A percentile compares a stretch with the other conserved stretches of the same genome.
Conservation (phyloP, 768 basidiomycete genomes). For the Hygrocybe coccinea region DNA sequence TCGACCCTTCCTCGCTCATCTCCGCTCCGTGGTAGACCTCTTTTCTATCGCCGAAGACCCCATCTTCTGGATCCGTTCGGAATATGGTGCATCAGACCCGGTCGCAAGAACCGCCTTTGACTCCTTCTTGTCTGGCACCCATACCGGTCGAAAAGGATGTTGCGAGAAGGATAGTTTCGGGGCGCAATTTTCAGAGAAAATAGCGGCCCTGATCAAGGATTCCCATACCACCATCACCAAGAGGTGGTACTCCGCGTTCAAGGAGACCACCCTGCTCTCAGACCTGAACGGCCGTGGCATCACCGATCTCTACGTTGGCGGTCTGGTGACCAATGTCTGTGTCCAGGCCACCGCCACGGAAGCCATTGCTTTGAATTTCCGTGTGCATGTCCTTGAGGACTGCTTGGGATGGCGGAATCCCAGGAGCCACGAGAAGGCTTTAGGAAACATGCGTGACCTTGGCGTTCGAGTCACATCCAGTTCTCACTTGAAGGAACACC, state of each 20-base stretch:
- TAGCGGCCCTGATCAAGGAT: constrained; percentile 13
- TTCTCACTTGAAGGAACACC: background rate
- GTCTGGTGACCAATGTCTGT: constrained; percentile 25
- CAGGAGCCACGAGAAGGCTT: constrained; percentile 21
- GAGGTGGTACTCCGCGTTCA: constrained; percentile 25
- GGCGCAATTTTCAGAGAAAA: constrained; percentile 16
- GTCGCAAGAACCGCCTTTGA: background rate
- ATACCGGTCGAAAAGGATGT: constrained; percentile 21
- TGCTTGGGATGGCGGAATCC: constrained; percentile 25
- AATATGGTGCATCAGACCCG: constrained; percentile 13
- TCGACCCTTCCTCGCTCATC: constrained; percentile 15
- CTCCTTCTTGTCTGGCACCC: constrained; percentile 18
- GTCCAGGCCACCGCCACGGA: constrained; percentile 23
- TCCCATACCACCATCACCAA: constrained; percentile 19
- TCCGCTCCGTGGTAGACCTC: constrained; percentile 10
- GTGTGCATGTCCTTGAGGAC: constrained; percentile 20
- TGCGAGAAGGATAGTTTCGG: constrained; percentile 19
- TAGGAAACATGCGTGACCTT: constrained; percentile 17
- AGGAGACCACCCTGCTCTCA: constrained; percentile 18
- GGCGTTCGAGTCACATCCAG: constrained; percentile 2
- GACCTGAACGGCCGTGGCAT: constrained; percentile 15
- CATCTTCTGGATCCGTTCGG: constrained; percentile 22
- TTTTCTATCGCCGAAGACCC: constrained; percentile 14
- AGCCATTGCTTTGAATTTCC: constrained; percentile 17
- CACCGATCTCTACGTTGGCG: constrained; percentile 20